phyloP scores from a whole-genome alignment of 345 rosid genomes.

The Atalantia buxifolia region DNA sequence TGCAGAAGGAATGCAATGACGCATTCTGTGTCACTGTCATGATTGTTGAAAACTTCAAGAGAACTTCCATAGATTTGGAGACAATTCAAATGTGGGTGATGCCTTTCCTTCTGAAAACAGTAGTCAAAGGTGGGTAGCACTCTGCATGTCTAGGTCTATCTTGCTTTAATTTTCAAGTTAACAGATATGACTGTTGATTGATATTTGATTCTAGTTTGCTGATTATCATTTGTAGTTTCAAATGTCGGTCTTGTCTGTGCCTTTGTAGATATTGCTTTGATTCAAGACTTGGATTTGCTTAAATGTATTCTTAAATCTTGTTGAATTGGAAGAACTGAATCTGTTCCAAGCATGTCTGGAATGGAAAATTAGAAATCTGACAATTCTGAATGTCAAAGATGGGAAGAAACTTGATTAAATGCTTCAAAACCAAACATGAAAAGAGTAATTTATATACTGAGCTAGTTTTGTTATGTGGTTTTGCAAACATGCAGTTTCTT shows the following conservation, averaged over 20 bases:
- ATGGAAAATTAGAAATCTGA: not conserved
- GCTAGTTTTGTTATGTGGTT: not conserved
- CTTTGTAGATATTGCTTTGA: not conserved
- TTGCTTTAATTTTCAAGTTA: not conserved
- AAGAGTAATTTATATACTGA: not conserved
- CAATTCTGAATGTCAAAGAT: not conserved
- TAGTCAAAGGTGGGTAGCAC: conserved; percentile 49
- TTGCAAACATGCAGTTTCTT: not conserved
- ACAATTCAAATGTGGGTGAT: conserved; percentile 41
- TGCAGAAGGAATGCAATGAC: conserved; percentile 36
- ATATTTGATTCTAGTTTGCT: not conserved
- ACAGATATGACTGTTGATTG: not conserved
- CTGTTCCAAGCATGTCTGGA: not conserved
- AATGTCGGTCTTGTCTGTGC: not conserved
- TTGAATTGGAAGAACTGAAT: conserved; percentile 7
- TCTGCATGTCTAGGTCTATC: not conserved
- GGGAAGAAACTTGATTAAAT: not conserved
- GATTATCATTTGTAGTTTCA: not conserved
- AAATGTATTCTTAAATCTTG: not conserved
- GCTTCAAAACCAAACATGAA: not conserved
- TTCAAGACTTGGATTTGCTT: not conserved
- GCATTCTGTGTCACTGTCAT: conserved; percentile 53
- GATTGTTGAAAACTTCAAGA: conserved; percentile 38
- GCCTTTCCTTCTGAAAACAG: conserved; percentile 61
- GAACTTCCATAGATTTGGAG: conserved; percentile 30